These are phyloP conservation scores for Fusarium algeriense DNA, from an alignment of 2,329 filamentous ascomycete genomes.

Conservation along the genomic window DNA sequence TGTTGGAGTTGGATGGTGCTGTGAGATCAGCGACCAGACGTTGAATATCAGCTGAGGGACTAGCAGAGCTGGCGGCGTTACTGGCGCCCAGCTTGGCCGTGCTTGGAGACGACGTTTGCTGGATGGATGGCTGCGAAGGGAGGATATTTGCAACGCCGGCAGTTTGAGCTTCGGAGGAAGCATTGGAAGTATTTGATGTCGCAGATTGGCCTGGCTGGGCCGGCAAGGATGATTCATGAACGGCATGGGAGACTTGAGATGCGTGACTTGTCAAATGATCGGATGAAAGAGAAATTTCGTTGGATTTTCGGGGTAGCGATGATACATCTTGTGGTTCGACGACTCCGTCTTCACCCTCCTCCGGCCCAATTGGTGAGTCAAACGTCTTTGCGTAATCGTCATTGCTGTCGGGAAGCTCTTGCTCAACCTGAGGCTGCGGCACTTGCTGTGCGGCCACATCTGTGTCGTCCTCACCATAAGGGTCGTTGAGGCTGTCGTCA, in stretches of 20 bases:
- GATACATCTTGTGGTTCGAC: slow-evolving; percentile 58
- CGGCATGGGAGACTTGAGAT: slow-evolving; percentile 49
- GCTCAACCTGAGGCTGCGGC: slow-evolving; percentile 46
- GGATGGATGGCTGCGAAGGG: slow-evolving; percentile 41
- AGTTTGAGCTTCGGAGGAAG: slow-evolving; percentile 47
- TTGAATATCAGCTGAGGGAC: slow-evolving; percentile 54
- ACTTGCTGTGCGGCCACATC: slow-evolving; percentile 46
- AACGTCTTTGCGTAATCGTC: slow-evolving; percentile 66
- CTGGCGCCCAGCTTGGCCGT: slow-evolving; percentile 47
- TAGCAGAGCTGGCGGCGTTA: slow-evolving; percentile 47
- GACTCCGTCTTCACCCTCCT: slow-evolving; percentile 54
- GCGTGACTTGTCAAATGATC: slow-evolving; percentile 53
- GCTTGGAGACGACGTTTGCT: slow-evolving; percentile 43
- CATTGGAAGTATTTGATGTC: slow-evolving; percentile 45
- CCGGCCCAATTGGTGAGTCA: slow-evolving; percentile 60
- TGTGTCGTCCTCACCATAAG: slow-evolving; percentile 58
- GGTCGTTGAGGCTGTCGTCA: slow-evolving; percentile 63
- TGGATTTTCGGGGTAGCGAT: slow-evolving; percentile 58
- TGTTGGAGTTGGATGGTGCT: slow-evolving; percentile 50
- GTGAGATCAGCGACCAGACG: slow-evolving; percentile 58
- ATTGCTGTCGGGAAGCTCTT: slow-evolving; percentile 52
- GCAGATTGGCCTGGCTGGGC: slow-evolving; percentile 43
- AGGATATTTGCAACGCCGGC: slow-evolving; percentile 39
- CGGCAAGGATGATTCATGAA: slow-evolving; percentile 50
- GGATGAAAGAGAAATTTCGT: slow-evolving; percentile 56